Conservation (phyloP, 345 rosid species). For the Rubroshorea leprosula region DNA sequence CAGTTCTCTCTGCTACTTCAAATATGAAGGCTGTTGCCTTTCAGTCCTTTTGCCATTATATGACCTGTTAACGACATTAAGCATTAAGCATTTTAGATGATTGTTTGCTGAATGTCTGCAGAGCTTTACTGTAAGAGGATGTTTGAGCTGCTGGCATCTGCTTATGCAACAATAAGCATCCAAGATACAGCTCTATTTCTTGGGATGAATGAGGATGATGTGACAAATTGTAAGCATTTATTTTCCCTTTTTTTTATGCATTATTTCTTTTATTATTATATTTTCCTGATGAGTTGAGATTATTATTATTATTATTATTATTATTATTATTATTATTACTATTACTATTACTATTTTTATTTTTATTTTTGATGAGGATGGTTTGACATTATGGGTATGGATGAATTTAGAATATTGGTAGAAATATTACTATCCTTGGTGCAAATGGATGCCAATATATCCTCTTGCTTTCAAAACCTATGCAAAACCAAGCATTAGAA, state of each 20-base stretch:
- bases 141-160: slow-evolving; percentile 70
- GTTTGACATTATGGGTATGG: too few relatives aligned
- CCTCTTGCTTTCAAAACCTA: too few relatives aligned
- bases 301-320: too few relatives aligned
- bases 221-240: slow-evolving; percentile 55
- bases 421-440: neutral
- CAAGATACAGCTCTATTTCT: slow-evolving; percentile 68
- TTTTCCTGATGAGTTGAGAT: neutral
- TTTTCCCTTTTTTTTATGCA: neutral
- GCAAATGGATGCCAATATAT: neutral
- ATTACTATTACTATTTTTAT: too few relatives aligned
- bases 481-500: too few relatives aligned
- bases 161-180: slow-evolving; percentile 77
- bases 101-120: slow-evolving; percentile 10
- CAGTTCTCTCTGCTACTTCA: too few relatives aligned
- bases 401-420: neutral
- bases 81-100: neutral
- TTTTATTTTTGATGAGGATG: too few relatives aligned
- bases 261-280: neutral
- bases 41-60: neutral
- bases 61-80: slow-evolving; percentile 6
- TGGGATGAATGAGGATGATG: slow-evolving; percentile 85
- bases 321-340: too few relatives aligned
- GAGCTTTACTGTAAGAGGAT: slow-evolving; percentile 76
- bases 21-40: too few relatives aligned